A percentile compares a stretch with the other conserved stretches of the same genome.
Evolutionary conservation across 1,139 yeast genomes (phyloP).

Genomic region (Hemisphaericaspora xylofermentans): DNA sequence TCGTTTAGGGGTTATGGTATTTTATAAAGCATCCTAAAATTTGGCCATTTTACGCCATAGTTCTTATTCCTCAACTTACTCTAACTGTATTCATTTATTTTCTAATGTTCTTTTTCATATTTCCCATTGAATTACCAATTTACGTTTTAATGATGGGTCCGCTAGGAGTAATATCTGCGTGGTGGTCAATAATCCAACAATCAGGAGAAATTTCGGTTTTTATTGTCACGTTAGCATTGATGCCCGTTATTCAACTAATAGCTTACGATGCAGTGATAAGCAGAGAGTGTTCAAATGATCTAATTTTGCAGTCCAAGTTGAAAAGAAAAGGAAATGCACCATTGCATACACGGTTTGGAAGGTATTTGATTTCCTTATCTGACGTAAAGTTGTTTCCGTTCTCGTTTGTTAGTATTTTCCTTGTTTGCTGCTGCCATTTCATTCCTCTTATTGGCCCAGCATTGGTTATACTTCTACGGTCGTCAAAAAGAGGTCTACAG

Average conservation of each 20-base stretch:
- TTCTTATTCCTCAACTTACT: slow-evolving; percentile 51
- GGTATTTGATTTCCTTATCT: slow-evolving; percentile 25
- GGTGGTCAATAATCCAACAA: slow-evolving; percentile 53
- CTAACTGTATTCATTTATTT: slow-evolving; percentile 44
- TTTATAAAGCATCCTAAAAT: slow-evolving; percentile 43
- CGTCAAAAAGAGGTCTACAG: slow-evolving; percentile 57
- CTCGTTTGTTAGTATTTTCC: slow-evolving; percentile 25
- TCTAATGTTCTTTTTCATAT: slow-evolving; percentile 37
- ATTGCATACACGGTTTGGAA: slow-evolving; percentile 25
- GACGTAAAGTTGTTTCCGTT: slow-evolving; percentile 25
- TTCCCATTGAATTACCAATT: slow-evolving; percentile 49
- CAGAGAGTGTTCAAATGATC: slow-evolving; percentile 48
- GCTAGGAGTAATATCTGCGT: slow-evolving; percentile 52
- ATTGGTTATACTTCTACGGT: slow-evolving; percentile 50
- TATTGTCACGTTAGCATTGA: slow-evolving; percentile 47
- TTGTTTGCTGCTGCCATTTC: slow-evolving; percentile 41
- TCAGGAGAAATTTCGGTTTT: slow-evolving; percentile 51
- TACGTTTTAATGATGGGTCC: slow-evolving; percentile 55
- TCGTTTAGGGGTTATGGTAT: slow-evolving; percentile 42
- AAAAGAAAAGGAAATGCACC: slow-evolving; percentile 33
- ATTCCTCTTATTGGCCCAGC: slow-evolving; percentile 67
- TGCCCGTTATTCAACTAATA: slow-evolving; percentile 55
- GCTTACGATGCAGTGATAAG: slow-evolving; percentile 60
- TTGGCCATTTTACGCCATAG: slow-evolving; percentile 51
- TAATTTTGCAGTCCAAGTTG: slow-evolving; percentile 47